These are phyloP conservation scores for Fusarium nematophilum DNA, from an alignment of 2,329 filamentous ascomycete genomes.

Conservation along the genomic window DNA sequence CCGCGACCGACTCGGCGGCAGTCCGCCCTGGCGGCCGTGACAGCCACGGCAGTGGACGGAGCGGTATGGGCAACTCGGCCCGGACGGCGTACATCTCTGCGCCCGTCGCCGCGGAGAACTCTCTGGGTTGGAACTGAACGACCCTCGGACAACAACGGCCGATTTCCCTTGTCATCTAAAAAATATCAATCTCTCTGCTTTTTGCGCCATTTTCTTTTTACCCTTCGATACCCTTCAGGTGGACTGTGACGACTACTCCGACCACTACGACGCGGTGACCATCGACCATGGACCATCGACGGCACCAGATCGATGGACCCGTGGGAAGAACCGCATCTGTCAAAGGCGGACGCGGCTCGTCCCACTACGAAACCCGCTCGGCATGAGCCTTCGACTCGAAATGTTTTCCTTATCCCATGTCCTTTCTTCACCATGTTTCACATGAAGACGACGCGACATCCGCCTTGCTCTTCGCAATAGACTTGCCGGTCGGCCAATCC, in stretches of 20 bases:
- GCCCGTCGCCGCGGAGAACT: slow-evolving; percentile 93
- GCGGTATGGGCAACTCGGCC: slow-evolving; percentile 64
- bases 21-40: slow-evolving; percentile 56
- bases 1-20: slow-evolving; percentile 42
- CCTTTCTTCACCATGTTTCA: slow-evolving; percentile 36
- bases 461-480: slow-evolving; percentile 42
- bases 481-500: slow-evolving; percentile 38
- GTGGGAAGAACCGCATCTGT: not conserved
- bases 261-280: slow-evolving; percentile 36
- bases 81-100: slow-evolving; percentile 80
- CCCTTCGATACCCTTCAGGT: slow-evolving; percentile 51
- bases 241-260: slow-evolving; percentile 41
- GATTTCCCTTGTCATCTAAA: slow-evolving; percentile 25
- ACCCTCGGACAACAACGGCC: slow-evolving; percentile 15
- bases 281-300: no score
- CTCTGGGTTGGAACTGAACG: slow-evolving; percentile 89
- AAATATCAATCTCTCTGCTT: slow-evolving; percentile 35
- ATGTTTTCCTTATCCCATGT: slow-evolving; percentile 35
- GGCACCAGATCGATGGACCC: slow-evolving; percentile 4
- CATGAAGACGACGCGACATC: slow-evolving; percentile 34
- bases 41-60: slow-evolving; percentile 74
- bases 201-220: slow-evolving; percentile 40
- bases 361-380: slow-evolving; percentile 15
- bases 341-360: not conserved
- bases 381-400: slow-evolving; percentile 38